A percentile compares a stretch with the other conserved stretches of the same genome.
phyloP scores from a whole-genome alignment of 352 stramenopile species.

The Saprolegnia parasitica region DNA sequence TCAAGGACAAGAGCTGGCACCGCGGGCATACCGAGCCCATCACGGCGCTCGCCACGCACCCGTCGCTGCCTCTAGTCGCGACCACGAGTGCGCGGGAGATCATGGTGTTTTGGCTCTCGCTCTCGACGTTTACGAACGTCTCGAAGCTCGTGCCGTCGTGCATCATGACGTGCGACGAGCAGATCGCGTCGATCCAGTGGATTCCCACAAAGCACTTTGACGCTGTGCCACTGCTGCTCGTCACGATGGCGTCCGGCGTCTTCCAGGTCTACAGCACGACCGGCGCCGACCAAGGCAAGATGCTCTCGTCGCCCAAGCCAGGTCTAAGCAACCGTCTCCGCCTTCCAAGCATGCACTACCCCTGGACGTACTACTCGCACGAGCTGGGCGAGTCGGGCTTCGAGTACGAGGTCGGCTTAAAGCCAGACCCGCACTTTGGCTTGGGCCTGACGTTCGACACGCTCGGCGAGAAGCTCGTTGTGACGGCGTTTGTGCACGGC shows the following conservation, averaged over 20 bases:
- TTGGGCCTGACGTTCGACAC: constrained; percentile 46
- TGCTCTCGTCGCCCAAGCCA: constrained; percentile 38
- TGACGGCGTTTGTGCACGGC: constrained; percentile 32
- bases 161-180: constrained; percentile 48
- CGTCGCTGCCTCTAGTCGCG: constrained; percentile 66
- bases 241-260: constrained; percentile 50
- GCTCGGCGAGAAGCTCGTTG: constrained; percentile 36
- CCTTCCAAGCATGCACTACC: constrained; percentile 32
- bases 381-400: constrained; percentile 53
- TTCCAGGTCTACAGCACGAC: constrained; percentile 56
- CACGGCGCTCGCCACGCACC: constrained; percentile 62
- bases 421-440: constrained; percentile 37
- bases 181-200: constrained; percentile 67
- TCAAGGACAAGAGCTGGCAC: constrained; percentile 81
- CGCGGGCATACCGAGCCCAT: constrained; percentile 65
- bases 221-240: constrained; percentile 62
- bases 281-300: constrained; percentile 40
- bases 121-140: constrained; percentile 74
- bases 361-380: constrained; percentile 74
- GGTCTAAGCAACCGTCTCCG: constrained; percentile 25
- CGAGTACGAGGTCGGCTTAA: constrained; percentile 59
- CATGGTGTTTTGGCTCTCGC: constrained; percentile 79
- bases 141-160: constrained; percentile 74
- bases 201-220: constrained; percentile 77
- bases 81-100: constrained; percentile 65